Conservation (phyloP, 106 monocot genomes). For the Allium fistulosum region DNA sequence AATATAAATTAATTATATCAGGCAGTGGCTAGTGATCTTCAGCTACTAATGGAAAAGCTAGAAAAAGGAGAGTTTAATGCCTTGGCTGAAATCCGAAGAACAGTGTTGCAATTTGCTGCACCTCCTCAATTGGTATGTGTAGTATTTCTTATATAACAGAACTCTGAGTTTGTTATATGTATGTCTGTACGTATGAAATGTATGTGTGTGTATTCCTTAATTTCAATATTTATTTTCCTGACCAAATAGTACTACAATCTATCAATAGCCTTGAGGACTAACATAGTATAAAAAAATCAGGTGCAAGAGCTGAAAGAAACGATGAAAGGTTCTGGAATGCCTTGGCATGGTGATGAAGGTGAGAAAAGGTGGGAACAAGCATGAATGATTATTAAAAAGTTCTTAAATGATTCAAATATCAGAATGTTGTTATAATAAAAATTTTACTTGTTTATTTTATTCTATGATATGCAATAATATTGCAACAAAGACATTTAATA, state of each 20-base stretch:
- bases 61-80: conserved; percentile 50
- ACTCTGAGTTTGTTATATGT: too few species aligned
- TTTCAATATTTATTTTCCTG: too few species aligned
- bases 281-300: conserved; percentile 18
- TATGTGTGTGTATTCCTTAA: too few species aligned
- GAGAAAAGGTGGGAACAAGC: conserved; percentile 73
- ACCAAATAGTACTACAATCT: too few species aligned
- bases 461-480: too few species aligned
- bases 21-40: conserved; percentile 46
- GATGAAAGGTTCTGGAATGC: conserved; percentile 80
- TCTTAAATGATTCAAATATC: too few species aligned
- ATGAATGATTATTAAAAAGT: conserved; percentile 92
- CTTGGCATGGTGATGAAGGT: conserved; percentile 98
- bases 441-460: too few species aligned
- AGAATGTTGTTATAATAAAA: too few species aligned
- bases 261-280: too few species aligned
- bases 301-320: conserved; percentile 68
- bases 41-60: conserved; percentile 43
- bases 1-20: conserved; percentile 7
- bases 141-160: conserved; percentile 22
- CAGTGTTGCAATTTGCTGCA: conserved; percentile 54
- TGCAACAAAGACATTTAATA: too few species aligned
- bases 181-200: too few species aligned
- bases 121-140: conserved; percentile 75
- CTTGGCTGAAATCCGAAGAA: conserved; percentile 67